These are phyloP conservation scores for Odontarrhena argentea DNA, from an alignment of 345 rosid genomes.

Conservation along the genomic window DNA sequence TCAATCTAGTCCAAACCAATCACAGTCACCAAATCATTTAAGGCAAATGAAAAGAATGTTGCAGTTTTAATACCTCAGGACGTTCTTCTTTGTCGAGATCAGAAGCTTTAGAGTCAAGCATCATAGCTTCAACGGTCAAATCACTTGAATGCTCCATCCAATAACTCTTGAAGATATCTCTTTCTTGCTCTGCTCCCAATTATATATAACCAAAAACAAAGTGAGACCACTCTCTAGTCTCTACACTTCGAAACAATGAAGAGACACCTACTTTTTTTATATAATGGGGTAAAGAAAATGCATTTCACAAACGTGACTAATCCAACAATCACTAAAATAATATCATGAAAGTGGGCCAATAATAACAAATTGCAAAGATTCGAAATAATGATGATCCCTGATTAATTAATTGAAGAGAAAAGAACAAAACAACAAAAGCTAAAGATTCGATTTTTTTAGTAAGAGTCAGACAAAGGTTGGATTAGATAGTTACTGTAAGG, in stretches of 20 bases:
- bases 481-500: background rate
- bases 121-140: constrained; percentile 80
- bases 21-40: background rate
- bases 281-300: background rate
- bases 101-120: constrained; percentile 82
- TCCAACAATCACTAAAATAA: background rate
- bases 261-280: constrained; percentile 30
- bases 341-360: background rate
- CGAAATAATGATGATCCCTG: background rate
- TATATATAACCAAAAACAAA: constrained; percentile 31
- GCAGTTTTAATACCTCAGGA: constrained; percentile 57
- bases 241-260: constrained; percentile 18
- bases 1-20: constrained; percentile 3
- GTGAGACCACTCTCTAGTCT: background rate
- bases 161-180: constrained; percentile 60
- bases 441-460: constrained; percentile 10
- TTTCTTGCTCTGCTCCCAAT: constrained; percentile 36
- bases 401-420: background rate
- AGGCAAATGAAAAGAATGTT: too few relatives aligned
- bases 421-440: constrained; percentile 6
- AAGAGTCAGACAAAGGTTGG: background rate
- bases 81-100: constrained; percentile 92
- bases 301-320: constrained; percentile 31
- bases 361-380: background rate
- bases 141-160: constrained; percentile 74